Conservation (phyloP, 106 monocot species). For the Xerophyta viscosa region DNA sequence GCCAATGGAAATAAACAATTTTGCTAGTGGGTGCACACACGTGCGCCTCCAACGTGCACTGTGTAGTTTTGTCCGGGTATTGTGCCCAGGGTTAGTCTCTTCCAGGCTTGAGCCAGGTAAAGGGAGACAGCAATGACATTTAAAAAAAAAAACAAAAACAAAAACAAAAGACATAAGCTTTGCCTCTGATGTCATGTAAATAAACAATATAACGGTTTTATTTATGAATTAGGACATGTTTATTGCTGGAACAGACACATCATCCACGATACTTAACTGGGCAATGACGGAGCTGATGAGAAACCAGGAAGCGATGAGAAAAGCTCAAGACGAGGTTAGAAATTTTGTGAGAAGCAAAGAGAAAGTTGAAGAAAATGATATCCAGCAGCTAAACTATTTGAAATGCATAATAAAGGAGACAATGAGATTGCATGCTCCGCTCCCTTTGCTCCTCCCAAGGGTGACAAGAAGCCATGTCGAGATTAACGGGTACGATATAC, state of each 20-base stretch:
- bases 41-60: too few species aligned
- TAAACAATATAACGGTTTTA: too few species aligned
- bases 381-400: slow-evolving; percentile 7
- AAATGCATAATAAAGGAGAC: slow-evolving; percentile 13
- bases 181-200: too few species aligned
- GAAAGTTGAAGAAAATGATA: background rate
- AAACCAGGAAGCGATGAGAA: slow-evolving; percentile 1
- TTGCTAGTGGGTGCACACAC: too few species aligned
- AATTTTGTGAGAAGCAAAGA: background rate
- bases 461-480: slow-evolving; percentile 1
- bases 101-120: too few species aligned
- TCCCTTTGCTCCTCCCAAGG: slow-evolving; percentile 16
- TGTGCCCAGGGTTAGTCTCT: too few species aligned
- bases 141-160: too few species aligned
- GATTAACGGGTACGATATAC: too few species aligned
- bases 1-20: too few species aligned
- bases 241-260: slow-evolving; percentile 10
- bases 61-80: too few species aligned
- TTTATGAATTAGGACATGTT: slow-evolving; percentile 8
- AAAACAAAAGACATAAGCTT: too few species aligned
- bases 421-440: slow-evolving; percentile 12
- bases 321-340: slow-evolving; percentile 5
- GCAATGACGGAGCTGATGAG: slow-evolving; percentile 8
- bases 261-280: background rate
- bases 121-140: too few species aligned